A percentile compares a stretch with the other conserved stretches of the same genome.
Evolutionary conservation across 306 rosid species (phyloP).

Genomic region (Castanea crenata): DNA sequence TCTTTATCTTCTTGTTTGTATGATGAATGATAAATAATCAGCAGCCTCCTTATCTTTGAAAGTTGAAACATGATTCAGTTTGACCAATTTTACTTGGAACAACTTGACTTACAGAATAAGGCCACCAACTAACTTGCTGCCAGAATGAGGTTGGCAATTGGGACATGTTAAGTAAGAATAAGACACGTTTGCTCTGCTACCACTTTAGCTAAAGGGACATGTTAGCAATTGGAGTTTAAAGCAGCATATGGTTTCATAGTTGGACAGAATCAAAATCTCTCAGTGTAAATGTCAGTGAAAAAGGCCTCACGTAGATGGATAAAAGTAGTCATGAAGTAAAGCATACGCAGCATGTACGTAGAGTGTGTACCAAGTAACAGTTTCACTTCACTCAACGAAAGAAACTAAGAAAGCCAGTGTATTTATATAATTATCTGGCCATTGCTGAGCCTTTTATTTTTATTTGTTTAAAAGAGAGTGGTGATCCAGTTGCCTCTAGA

Average conservation of each 20-base stretch:
- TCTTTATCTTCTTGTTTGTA: background rate
- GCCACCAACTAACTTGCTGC: background rate
- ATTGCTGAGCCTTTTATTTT: background rate
- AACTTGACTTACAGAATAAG: background rate
- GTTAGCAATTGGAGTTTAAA: background rate
- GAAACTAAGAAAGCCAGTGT: background rate
- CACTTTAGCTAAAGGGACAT: background rate
- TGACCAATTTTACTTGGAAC: background rate
- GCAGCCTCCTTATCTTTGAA: background rate
- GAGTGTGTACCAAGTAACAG: slow-evolving; percentile 45
- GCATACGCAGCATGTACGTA: slow-evolving; percentile 17
- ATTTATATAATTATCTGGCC: background rate
- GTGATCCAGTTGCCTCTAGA: background rate
- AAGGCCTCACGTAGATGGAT: background rate
- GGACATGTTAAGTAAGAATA: too few species aligned
- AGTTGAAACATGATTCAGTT: background rate
- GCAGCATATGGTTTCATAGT: slow-evolving; percentile 2
- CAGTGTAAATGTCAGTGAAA: slow-evolving; percentile 35
- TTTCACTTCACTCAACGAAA: background rate
- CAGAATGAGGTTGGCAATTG: too few species aligned
- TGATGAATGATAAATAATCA: background rate
- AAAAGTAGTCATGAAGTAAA: slow-evolving; percentile 30
- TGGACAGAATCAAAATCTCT: slow-evolving; percentile 22
- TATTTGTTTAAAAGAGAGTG: background rate
- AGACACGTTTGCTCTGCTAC: background rate